Percentiles rank a stretch among this genome's conserved stretches.
These are phyloP conservation scores for Colletotrichum chlorophyti DNA, from an alignment of 2,329 filamentous ascomycete genomes.

Conservation along the genomic window DNA sequence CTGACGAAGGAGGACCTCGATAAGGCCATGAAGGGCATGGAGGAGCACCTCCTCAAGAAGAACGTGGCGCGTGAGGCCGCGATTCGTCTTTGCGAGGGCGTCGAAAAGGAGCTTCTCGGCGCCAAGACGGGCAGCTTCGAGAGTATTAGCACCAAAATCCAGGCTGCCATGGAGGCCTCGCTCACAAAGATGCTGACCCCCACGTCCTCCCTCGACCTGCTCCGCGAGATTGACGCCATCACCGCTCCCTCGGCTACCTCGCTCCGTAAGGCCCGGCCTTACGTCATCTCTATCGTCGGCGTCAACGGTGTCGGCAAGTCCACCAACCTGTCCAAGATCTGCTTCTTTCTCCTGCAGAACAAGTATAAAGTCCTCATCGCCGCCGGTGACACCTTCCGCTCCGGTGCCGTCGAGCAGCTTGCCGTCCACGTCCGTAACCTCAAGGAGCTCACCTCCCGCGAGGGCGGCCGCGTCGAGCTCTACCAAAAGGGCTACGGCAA, in stretches of 20 bases:
- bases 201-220: conserved; percentile 90
- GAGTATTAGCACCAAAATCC: conserved; percentile 82
- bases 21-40: conserved; percentile 94
- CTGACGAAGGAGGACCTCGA: conserved; percentile 88
- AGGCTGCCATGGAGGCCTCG: conserved; percentile 88
- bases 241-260: conserved; percentile 70
- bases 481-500: conserved; percentile 99
- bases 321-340: conserved; percentile 96
- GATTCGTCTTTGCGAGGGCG: conserved; percentile 86
- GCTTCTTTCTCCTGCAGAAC: conserved; percentile 97
- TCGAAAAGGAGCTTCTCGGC: conserved; percentile 87
- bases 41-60: conserved; percentile 92
- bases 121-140: conserved; percentile 94
- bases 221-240: conserved; percentile 88
- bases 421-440: conserved; percentile 94
- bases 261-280: conserved; percentile 74
- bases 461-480: conserved; percentile 85
- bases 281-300: conserved; percentile 97
- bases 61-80: conserved; percentile 96
- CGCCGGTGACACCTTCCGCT: conserved; percentile 95
- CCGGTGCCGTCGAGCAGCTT: conserved; percentile 94
- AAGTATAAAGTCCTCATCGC: conserved; percentile 94
- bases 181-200: conserved; percentile 95
- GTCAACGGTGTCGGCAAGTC: conserved; percentile 99
- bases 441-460: conserved; percentile 83